Evolutionary conservation across 2,329 filamentous ascomycete genomes (phyloP).

Genomic region (Metarhizium sp.): DNA sequence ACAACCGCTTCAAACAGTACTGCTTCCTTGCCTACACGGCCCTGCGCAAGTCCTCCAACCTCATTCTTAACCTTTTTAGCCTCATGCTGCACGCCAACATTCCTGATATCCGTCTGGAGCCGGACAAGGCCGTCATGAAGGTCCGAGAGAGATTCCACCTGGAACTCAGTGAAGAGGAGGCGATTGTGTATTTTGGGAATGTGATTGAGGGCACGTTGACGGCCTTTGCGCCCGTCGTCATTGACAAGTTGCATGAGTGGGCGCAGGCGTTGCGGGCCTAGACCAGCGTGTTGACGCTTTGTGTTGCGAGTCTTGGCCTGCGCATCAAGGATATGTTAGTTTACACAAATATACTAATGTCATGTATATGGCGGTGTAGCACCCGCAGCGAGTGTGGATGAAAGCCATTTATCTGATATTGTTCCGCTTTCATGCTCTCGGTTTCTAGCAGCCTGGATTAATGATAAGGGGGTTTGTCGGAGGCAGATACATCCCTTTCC

Average conservation of each 20-base stretch:
- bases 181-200: conserved; percentile 76
- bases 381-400: too few species aligned
- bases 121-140: conserved; percentile 89
- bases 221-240: conserved; percentile 84
- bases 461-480: too few species aligned
- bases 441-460: too few species aligned
- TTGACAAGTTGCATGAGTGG: conserved; percentile 89
- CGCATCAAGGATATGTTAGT: not conserved
- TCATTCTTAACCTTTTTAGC: conserved; percentile 91
- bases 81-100: conserved; percentile 98
- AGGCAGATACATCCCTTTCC: too few species aligned
- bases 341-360: not conserved
- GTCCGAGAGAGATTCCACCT: conserved; percentile 91
- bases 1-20: conserved; percentile 85
- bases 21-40: conserved; percentile 93
- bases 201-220: conserved; percentile 87
- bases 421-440: too few species aligned
- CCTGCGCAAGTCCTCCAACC: conserved; percentile 76
- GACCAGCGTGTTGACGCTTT: not conserved
- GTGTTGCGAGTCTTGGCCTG: not conserved
- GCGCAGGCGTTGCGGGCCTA: conserved; percentile 83
- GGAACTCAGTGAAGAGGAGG: conserved; percentile 86
- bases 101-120: conserved; percentile 84
- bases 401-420: too few species aligned
- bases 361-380: too few species aligned